phyloP scores from a whole-genome alignment of 2,329 filamentous ascomycete genomes.

The Sarocladiaceae sp. region DNA sequence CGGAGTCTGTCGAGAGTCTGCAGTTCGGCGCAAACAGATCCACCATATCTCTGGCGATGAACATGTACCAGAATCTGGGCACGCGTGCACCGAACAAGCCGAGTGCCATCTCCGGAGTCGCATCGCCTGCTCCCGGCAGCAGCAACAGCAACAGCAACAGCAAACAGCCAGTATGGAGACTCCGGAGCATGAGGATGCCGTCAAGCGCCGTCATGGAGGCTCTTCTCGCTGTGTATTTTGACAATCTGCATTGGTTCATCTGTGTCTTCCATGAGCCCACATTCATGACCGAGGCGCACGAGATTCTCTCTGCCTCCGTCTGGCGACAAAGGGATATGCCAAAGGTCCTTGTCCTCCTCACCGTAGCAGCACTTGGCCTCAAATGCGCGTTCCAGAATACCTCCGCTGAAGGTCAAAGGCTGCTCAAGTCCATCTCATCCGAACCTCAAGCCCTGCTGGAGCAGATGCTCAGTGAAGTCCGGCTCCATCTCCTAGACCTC shows the following conservation, averaged over 20 bases:
- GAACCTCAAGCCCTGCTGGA: conserved; percentile 10
- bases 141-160: no score
- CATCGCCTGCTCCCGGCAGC: not conserved
- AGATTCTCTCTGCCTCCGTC: not conserved
- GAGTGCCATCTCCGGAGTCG: not conserved
- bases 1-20: not conserved
- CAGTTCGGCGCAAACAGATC: not conserved
- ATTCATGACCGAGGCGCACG: conserved; percentile 11
- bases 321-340: conserved; percentile 13
- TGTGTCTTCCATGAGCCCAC: conserved; percentile 16
- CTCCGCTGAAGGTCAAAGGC: conserved; percentile 6
- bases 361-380: conserved; percentile 13
- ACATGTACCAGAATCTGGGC: not conserved
- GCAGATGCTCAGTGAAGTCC: conserved; percentile 12
- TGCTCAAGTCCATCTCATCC: conserved; percentile 6
- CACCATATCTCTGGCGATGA: not conserved
- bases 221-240: conserved; percentile 15
- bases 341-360: conserved; percentile 12
- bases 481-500: conserved; percentile 13
- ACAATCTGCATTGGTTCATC: conserved; percentile 17
- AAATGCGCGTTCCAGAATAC: conserved; percentile 14
- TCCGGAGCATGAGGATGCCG: conserved; percentile 1
- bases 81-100: not conserved
- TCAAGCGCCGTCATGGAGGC: conserved; percentile 10
- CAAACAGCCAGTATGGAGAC: not conserved